These are phyloP conservation scores for Trifolium repens DNA, from an alignment of 306 rosid species.

Conservation along the genomic window DNA sequence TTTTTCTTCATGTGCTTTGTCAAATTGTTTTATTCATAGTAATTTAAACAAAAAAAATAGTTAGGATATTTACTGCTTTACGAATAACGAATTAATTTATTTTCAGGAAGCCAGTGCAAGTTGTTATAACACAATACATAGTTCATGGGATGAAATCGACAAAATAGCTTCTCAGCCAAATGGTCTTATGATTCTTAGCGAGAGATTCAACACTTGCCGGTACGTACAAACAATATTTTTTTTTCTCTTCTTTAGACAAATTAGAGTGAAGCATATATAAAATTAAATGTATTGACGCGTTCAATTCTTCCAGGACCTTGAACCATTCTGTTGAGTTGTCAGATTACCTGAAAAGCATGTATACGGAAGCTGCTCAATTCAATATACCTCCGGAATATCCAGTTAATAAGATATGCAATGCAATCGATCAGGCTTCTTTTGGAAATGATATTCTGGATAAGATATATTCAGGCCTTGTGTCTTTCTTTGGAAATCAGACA, in stretches of 20 bases:
- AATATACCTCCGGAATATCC: constrained; percentile 5
- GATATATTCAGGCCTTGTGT: constrained; percentile 65
- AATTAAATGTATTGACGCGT: too few relatives aligned
- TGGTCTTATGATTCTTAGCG: too few relatives aligned
- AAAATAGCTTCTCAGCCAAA: neutral
- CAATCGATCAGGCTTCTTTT: constrained; percentile 55
- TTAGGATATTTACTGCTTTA: too few relatives aligned
- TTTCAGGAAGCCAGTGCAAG: neutral
- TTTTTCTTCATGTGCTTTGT: constrained; percentile 41
- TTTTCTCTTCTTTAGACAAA: too few relatives aligned
- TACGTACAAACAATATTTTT: too few relatives aligned
- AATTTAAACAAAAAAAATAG: too few relatives aligned
- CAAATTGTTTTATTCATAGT: too few relatives aligned
- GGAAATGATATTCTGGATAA: constrained; percentile 45
- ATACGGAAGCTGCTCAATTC: neutral
- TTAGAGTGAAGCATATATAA: too few relatives aligned
- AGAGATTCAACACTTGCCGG: too few relatives aligned
- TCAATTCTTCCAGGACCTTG: too few relatives aligned
- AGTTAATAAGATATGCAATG: constrained; percentile 57
- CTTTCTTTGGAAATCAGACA: neutral
- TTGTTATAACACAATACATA: neutral
- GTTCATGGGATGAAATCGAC: neutral
- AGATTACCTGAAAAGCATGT: too few relatives aligned
- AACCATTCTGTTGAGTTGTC: neutral
- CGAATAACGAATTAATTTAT: neutral